Percentiles rank a stretch among this genome's conserved stretches.
These are phyloP conservation scores for Ogataea ganodermae DNA, from an alignment of 805 yeast species.

Conservation along the genomic window DNA sequence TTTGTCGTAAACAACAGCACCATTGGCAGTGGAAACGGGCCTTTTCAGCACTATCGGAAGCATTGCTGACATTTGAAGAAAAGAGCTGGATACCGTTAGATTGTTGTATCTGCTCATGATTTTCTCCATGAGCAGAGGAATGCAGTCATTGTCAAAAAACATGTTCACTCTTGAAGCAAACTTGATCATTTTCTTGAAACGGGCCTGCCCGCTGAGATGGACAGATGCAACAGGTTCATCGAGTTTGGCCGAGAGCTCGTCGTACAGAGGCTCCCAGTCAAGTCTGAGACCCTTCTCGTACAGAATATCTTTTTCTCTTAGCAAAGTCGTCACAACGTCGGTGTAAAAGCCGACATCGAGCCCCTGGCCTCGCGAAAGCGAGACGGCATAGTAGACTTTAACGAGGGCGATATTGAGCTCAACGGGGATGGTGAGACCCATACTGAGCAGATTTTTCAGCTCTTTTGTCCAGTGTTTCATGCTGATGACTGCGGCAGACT, in stretches of 20 bases:
- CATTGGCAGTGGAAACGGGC: conserved; percentile 22
- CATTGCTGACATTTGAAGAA: conserved; percentile 53
- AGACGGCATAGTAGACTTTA: conserved; percentile 67
- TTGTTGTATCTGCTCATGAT: conserved; percentile 55
- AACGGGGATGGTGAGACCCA: conserved; percentile 80
- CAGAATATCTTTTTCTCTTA: conserved; percentile 48
- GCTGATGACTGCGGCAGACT: conserved; percentile 71
- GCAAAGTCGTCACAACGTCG: conserved; percentile 59
- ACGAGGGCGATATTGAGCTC: conserved; percentile 60
- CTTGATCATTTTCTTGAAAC: conserved; percentile 49
- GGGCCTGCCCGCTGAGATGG: conserved; percentile 50
- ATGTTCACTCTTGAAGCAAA: conserved; percentile 55
- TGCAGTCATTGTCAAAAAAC: conserved; percentile 51
- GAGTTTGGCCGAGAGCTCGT: conserved; percentile 39
- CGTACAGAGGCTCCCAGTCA: conserved; percentile 52
- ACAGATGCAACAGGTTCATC: conserved; percentile 52
- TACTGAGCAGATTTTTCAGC: conserved; percentile 70
- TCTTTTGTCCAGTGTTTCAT: conserved; percentile 89
- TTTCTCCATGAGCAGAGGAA: conserved; percentile 53
- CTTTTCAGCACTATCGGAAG: conserved; percentile 49
- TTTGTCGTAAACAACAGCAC: conserved; percentile 21
- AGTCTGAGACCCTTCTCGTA: conserved; percentile 43
- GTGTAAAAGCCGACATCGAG: conserved; percentile 61
- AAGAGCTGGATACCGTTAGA: conserved; percentile 50
- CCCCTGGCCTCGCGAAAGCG: conserved; percentile 72